Evolutionary conservation across 1,139 yeast genomes (phyloP).

Genomic region (Scheffersomyces illinoinensis): DNA sequence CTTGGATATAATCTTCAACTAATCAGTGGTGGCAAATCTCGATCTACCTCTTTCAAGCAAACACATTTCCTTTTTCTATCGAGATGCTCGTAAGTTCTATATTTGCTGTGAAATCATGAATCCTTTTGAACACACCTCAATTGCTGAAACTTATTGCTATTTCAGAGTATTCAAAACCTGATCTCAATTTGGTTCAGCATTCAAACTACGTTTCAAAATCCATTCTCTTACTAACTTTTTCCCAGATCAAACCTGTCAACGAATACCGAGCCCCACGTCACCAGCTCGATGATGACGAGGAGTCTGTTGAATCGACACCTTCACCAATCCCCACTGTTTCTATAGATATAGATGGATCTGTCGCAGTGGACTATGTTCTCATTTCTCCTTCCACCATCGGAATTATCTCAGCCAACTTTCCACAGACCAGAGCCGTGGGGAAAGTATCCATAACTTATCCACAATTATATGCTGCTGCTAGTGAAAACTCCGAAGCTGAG

Average conservation of each 20-base stretch:
- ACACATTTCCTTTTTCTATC: neutral
- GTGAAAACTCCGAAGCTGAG: neutral
- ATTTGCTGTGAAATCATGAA: neutral
- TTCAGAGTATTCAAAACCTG: neutral
- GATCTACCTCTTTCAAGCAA: neutral
- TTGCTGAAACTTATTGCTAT: neutral
- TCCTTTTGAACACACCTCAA: neutral
- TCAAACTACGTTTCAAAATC: neutral
- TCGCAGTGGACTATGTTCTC: constrained; percentile 16
- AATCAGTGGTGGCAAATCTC: neutral
- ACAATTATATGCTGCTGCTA: constrained; percentile 8
- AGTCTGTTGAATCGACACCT: constrained; percentile 16
- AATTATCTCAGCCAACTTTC: constrained; percentile 23
- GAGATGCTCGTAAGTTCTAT: neutral
- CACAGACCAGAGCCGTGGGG: constrained; percentile 20
- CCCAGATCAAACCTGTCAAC: constrained; percentile 57
- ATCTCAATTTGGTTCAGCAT: neutral
- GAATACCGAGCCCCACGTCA: constrained; percentile 58
- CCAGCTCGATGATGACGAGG: constrained; percentile 46
- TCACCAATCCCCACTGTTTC: constrained; percentile 15
- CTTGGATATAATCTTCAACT: neutral
- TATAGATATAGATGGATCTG: constrained; percentile 3
- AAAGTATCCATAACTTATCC: constrained; percentile 23
- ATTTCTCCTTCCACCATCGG: constrained; percentile 31
- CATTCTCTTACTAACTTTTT: neutral